Conservation (phyloP, 1,284 basidiomycete genomes). For the Anthracocystis walkeri region DNA sequence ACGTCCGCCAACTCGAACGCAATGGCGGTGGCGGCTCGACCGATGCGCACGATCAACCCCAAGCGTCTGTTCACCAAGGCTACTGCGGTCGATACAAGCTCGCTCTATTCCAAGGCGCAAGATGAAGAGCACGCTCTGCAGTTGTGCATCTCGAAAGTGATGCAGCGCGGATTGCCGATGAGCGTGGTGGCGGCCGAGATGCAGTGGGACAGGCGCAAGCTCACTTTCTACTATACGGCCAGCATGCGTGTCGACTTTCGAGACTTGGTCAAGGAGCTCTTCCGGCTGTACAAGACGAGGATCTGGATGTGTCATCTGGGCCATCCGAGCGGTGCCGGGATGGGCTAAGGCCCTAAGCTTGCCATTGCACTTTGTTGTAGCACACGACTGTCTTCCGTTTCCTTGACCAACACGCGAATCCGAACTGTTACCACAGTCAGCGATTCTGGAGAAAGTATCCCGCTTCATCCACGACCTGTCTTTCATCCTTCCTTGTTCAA, state of each 20-base stretch:
- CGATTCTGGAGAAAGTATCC: too few relatives aligned
- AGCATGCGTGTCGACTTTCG: slow-evolving; percentile 97
- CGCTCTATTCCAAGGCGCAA: slow-evolving; percentile 72
- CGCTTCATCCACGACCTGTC: too few relatives aligned
- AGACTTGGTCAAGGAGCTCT: slow-evolving; percentile 90
- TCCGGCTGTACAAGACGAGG: slow-evolving; percentile 74
- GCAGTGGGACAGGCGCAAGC: slow-evolving; percentile 87
- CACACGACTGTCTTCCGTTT: not conserved
- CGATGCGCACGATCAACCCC: slow-evolving; percentile 73
- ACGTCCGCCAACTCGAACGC: slow-evolving; percentile 1
- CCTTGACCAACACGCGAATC: too few relatives aligned
- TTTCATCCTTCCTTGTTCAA: too few relatives aligned
- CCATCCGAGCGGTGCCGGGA: slow-evolving; percentile 49
- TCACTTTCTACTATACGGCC: slow-evolving; percentile 97
- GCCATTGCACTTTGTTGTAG: too few relatives aligned
- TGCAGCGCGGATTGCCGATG: slow-evolving; percentile 83
- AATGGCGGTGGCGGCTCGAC: slow-evolving; percentile 25
- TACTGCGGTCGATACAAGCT: slow-evolving; percentile 77
- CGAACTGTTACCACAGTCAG: too few relatives aligned
- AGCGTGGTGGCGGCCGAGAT: slow-evolving; percentile 97
- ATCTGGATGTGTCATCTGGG: slow-evolving; percentile 63
- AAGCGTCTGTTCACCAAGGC: slow-evolving; percentile 97
- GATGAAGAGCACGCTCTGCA: slow-evolving; percentile 93
- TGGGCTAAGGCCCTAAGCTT: slow-evolving; percentile 17
- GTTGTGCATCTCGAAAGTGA: slow-evolving; percentile 88